These are phyloP conservation scores for Aquilaria agallochum DNA, from an alignment of 441 rosid species.

Conservation along the genomic window DNA sequence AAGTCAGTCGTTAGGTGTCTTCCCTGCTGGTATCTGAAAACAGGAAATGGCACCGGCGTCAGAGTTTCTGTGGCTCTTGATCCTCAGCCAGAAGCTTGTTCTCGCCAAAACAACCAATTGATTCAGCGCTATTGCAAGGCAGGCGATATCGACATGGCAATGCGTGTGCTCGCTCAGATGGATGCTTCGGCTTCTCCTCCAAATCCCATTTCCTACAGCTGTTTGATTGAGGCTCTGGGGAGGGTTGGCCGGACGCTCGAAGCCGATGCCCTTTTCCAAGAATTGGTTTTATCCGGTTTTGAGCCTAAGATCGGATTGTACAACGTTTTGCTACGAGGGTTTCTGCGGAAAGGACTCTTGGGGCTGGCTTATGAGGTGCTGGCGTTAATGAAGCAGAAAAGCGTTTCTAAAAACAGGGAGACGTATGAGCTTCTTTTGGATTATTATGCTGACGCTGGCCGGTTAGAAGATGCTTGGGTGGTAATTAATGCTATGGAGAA, in stretches of 20 bases:
- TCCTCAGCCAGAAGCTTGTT: no score
- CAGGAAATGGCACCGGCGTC: no score
- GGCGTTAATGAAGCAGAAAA: constrained; percentile 27
- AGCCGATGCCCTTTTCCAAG: constrained; percentile 59
- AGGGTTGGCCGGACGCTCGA: constrained; percentile 52
- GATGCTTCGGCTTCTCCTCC: constrained; percentile 46
- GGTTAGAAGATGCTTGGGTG: constrained; percentile 59
- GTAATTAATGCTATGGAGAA: constrained; percentile 51
- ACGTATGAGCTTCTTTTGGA: constrained; percentile 45
- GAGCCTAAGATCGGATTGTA: constrained; percentile 30
- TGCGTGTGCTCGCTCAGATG: constrained; percentile 45
- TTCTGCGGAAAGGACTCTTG: constrained; percentile 50
- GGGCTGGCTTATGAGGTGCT: constrained; percentile 37
- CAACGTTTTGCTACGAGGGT: constrained; percentile 48
- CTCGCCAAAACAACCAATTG: constrained; percentile 18
- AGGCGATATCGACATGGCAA: constrained; percentile 41
- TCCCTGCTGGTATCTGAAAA: no score
- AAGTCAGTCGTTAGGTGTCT: no score
- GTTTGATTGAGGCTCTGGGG: constrained; percentile 40
- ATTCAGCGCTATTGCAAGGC: constrained; percentile 34
- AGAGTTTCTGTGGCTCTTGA: no score
- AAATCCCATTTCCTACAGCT: constrained; percentile 31
- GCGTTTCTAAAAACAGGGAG: constrained; percentile 35
- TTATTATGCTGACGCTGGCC: constrained; percentile 54
- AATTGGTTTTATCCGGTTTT: constrained; percentile 32